Conservation (phyloP, 129 eudicot species). For the Tagetes patula region DNA sequence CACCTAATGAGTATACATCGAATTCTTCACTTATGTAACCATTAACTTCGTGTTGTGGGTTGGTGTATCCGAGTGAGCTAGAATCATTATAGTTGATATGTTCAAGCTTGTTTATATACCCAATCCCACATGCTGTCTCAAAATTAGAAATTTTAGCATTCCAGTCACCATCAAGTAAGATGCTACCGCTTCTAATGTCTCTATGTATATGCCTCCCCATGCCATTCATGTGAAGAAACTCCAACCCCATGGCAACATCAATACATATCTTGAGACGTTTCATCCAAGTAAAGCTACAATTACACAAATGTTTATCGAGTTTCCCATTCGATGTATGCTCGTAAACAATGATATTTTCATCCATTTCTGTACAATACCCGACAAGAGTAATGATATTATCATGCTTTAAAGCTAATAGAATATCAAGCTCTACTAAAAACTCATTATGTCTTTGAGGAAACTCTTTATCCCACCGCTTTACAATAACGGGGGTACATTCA, state of each 20-base stretch:
- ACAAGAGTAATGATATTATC: background rate
- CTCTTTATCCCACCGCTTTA: background rate
- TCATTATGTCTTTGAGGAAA: background rate
- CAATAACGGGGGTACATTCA: background rate
- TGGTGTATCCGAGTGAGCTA: too few relatives aligned
- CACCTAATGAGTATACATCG: too few relatives aligned
- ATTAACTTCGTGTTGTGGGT: too few relatives aligned
- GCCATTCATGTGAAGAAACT: too few relatives aligned
- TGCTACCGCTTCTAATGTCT: too few relatives aligned
- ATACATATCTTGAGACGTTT: constrained; percentile 5
- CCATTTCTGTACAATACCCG: background rate
- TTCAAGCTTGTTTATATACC: too few relatives aligned
- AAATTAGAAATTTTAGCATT: too few relatives aligned
- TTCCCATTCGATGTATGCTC: constrained; percentile 4
- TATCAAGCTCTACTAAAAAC: background rate
- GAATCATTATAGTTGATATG: too few relatives aligned
- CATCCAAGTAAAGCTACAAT: background rate
- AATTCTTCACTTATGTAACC: too few relatives aligned
- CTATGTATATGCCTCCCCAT: too few relatives aligned
- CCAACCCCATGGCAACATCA: background rate
- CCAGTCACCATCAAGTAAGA: too few relatives aligned
- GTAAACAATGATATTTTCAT: constrained; percentile 5
- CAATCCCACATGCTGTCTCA: too few relatives aligned
- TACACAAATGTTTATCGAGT: background rate
- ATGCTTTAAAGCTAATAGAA: background rate